A percentile compares a stretch with the other conserved stretches of the same genome.
These are phyloP conservation scores for Coprinopsis sp. DNA, from an alignment of 768 basidiomycete genomes.

Conservation along the genomic window DNA sequence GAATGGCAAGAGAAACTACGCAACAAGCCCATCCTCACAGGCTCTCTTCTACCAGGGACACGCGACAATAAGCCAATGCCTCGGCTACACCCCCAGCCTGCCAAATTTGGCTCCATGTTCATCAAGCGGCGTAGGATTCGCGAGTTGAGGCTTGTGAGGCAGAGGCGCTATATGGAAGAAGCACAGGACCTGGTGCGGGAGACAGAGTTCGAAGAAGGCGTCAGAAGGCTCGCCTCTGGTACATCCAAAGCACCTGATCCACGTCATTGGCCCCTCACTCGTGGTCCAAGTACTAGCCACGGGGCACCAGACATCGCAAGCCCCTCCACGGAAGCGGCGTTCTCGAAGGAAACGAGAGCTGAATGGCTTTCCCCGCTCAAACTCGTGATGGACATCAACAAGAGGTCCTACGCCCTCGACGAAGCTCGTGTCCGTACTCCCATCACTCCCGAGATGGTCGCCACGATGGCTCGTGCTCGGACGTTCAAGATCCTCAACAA, in stretches of 20 bases:
- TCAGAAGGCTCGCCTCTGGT: slow-evolving; percentile 6
- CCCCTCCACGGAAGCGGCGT: slow-evolving; percentile 1
- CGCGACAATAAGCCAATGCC: slow-evolving; percentile 69
- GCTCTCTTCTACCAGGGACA: slow-evolving; percentile 61
- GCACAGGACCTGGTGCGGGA: slow-evolving; percentile 31
- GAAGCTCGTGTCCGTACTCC: slow-evolving; percentile 36
- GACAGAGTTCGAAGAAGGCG: slow-evolving; percentile 30
- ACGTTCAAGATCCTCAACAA: slow-evolving; percentile 60
- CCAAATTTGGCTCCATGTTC: slow-evolving; percentile 68
- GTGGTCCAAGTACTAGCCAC: not conserved
- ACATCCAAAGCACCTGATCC: too few species aligned
- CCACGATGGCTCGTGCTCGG: slow-evolving; percentile 50
- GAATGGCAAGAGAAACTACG: slow-evolving; percentile 51
- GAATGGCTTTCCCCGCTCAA: slow-evolving; percentile 39
- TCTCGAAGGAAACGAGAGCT: slow-evolving; percentile 35
- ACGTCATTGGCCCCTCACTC: too few species aligned
- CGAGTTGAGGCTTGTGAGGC: slow-evolving; percentile 38
- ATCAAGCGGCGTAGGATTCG: slow-evolving; percentile 33
- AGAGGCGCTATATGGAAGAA: slow-evolving; percentile 25
- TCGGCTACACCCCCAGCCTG: slow-evolving; percentile 75
- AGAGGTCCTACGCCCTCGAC: slow-evolving; percentile 35
- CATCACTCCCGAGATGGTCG: slow-evolving; percentile 45
- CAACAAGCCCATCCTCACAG: slow-evolving; percentile 66
- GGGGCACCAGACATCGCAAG: slow-evolving; percentile 18
- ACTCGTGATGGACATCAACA: slow-evolving; percentile 26